These are phyloP conservation scores for Xanthoconium separans DNA, from an alignment of 1,284 basidiomycete genomes.

Conservation along the genomic window DNA sequence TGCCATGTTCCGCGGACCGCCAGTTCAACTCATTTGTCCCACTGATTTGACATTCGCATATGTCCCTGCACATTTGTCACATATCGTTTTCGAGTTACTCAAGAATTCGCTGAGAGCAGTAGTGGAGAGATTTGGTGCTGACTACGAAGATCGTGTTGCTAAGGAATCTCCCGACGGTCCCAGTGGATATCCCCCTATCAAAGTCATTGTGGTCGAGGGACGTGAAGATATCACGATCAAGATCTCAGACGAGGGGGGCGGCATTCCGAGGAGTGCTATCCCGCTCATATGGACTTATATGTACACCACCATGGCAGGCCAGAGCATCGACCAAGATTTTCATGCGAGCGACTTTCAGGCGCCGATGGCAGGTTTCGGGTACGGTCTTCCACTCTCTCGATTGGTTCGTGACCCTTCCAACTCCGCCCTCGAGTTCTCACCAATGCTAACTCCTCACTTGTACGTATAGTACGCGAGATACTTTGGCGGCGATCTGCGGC, in stretches of 20 bases:
- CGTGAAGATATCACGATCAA: constrained; percentile 98
- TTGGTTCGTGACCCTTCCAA: constrained; percentile 53
- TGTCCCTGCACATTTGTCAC: constrained; percentile 93
- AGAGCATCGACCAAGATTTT: constrained; percentile 86
- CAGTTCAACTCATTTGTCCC: constrained; percentile 96
- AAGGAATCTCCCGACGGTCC: constrained; percentile 5
- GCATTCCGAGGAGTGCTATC: constrained; percentile 91
- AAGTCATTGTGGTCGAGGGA: constrained; percentile 95
- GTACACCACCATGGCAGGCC: constrained; percentile 97
- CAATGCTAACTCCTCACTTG: constrained; percentile 9
- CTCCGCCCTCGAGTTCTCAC: constrained; percentile 8
- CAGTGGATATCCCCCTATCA: constrained; percentile 82
- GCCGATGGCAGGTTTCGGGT: constrained; percentile 98
- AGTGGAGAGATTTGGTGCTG: constrained; percentile 89
- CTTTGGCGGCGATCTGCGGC: constrained; percentile 93
- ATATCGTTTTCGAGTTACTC: constrained; percentile 97
- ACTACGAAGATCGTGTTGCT: constrained; percentile 62
- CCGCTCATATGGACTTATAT: constrained; percentile 99
- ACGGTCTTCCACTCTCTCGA: constrained; percentile 88
- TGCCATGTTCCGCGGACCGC: constrained; percentile 93
- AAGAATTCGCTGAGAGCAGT: constrained; percentile 98
- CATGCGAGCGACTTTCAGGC: constrained; percentile 92
- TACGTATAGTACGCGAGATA: constrained; percentile 82
- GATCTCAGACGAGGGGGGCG: constrained; percentile 95
- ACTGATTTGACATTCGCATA: constrained; percentile 89